Percentiles rank a stretch among this genome's conserved stretches.
phyloP scores from a whole-genome alignment of 108 stramenopile species.

The Cylindrotheca closterium region DNA sequence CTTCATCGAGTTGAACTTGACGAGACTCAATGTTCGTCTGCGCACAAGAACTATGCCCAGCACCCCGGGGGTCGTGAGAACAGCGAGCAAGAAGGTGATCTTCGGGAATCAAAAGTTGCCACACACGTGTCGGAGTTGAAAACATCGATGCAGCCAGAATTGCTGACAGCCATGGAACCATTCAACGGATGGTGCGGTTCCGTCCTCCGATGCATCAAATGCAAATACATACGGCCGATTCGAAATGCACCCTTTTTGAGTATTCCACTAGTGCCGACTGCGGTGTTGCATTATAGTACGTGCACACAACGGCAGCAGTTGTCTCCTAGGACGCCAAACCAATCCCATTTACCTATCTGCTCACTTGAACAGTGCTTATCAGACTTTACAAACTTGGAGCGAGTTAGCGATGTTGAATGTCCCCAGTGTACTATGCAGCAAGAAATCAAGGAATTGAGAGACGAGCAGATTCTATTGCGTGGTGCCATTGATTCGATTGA shows the following conservation, averaged over 20 bases:
- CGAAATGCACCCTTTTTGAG: constrained; percentile 66
- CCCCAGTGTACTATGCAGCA: constrained; percentile 55
- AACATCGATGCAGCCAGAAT: constrained; percentile 12
- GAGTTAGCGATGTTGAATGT: constrained; percentile 78
- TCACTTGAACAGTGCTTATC: constrained; percentile 46
- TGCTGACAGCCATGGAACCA: constrained; percentile 47
- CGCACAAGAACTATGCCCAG: neutral
- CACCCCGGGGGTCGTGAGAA: constrained; percentile 29
- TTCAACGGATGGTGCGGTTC: constrained; percentile 82
- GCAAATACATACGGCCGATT: constrained; percentile 69
- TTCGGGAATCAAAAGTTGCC: neutral
- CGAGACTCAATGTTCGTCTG: neutral
- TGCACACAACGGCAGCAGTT: neutral
- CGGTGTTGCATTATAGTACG: constrained; percentile 30
- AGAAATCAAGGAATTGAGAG: constrained; percentile 46
- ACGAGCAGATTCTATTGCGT: constrained; percentile 53
- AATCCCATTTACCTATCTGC: constrained; percentile 38
- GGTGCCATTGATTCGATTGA: constrained; percentile 52
- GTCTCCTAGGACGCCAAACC: neutral
- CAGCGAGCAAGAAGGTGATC: constrained; percentile 51
- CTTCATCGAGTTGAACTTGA: constrained; percentile 4
- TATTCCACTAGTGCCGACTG: constrained; percentile 54
- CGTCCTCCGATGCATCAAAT: constrained; percentile 64
- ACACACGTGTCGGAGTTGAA: neutral
- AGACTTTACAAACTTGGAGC: constrained; percentile 58